A percentile compares a stretch with the other conserved stretches of the same genome.
These are phyloP conservation scores for Puccinellia tenuiflora DNA, from an alignment of 176 grass and related monocot species.

Conservation along the genomic window DNA sequence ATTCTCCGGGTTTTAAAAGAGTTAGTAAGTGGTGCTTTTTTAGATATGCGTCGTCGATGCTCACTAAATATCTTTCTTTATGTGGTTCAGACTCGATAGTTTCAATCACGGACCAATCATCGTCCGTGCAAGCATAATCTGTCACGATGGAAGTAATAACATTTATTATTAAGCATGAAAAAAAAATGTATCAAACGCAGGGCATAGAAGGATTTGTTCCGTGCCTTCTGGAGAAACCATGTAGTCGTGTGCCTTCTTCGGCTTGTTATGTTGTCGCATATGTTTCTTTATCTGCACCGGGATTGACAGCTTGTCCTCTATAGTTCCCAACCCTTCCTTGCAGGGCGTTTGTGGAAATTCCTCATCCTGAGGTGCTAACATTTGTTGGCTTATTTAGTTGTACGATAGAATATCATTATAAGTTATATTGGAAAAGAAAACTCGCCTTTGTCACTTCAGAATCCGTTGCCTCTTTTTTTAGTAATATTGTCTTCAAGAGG, in stretches of 20 bases:
- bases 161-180: neutral
- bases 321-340: neutral
- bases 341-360: neutral
- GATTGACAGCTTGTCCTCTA: no score
- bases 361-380: neutral
- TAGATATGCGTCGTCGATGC: no score
- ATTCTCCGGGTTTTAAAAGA: no score
- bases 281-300: no score
- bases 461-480: no score
- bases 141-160: neutral
- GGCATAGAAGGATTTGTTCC: neutral
- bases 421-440: no score
- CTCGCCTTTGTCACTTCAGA: no score
- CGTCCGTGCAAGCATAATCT: neutral
- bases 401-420: no score
- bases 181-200: neutral
- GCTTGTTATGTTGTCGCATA: neutral
- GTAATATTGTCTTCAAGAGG: no score
- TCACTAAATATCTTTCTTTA: no score
- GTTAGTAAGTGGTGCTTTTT: no score
- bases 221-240: neutral
- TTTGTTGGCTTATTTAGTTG: neutral
- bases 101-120: neutral
- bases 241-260: neutral
- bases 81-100: no score